Percentiles rank a stretch among this genome's conserved stretches.
Evolutionary conservation across 768 basidiomycete genomes (phyloP).

Genomic region (Coprinellus micaceus): DNA sequence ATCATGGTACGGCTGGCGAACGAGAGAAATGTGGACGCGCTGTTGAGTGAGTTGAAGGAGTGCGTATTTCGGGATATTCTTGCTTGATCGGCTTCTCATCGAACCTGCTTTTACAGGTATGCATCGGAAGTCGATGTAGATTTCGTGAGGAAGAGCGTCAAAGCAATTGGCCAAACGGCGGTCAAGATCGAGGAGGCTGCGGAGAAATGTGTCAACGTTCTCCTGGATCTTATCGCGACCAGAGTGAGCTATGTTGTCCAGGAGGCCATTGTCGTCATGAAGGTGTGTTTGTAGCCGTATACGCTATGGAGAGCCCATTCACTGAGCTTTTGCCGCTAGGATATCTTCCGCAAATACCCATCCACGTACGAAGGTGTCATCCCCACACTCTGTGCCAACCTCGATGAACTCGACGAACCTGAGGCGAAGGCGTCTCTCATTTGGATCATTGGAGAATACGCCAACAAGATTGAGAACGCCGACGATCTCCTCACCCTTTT

Average conservation of each 20-base stretch:
- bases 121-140: conserved; percentile 98
- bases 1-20: conserved; percentile 94
- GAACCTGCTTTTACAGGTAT: conserved; percentile 51
- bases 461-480: conserved; percentile 95
- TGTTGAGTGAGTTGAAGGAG: conserved; percentile 96
- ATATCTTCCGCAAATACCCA: conserved; percentile 97
- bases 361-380: conserved; percentile 96
- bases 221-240: conserved; percentile 89
- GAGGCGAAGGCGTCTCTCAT: conserved; percentile 97
- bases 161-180: conserved; percentile 95
- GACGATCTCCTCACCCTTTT: conserved; percentile 88
- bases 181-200: conserved; percentile 92
- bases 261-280: conserved; percentile 98
- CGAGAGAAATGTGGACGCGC: conserved; percentile 90
- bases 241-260: conserved; percentile 97
- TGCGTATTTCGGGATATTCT: conserved; percentile 35
- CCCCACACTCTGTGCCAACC: conserved; percentile 88
- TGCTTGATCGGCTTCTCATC: background rate
- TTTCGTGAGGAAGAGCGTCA: conserved; percentile 92
- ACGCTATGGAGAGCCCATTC: no score
- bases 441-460: conserved; percentile 99
- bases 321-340: conserved; percentile 42
- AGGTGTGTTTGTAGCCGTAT: conserved; percentile 70
- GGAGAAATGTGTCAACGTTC: conserved; percentile 90
- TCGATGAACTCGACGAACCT: conserved; percentile 96